Base-by-base conservation (phyloP, 768 basidiomycete genomes). In the Kwoniella botswanensis region DNA sequence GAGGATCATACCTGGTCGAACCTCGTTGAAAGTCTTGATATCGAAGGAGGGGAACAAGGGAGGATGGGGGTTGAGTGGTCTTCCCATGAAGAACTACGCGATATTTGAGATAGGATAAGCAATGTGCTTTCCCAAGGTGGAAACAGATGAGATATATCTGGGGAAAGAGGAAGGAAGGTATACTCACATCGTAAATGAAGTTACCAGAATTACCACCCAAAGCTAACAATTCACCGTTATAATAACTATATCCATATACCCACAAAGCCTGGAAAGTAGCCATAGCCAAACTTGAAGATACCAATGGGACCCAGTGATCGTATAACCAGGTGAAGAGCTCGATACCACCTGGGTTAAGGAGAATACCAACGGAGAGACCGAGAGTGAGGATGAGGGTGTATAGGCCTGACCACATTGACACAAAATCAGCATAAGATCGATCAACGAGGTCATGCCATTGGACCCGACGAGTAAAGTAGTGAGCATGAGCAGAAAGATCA, bases 201-300 rank as follows among this genome's bases (percentile, higher is more conserved):
- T 91, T 92, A 12, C 92, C 92, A 22, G 89, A 88, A 86, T 98
- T 98, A 13, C 96, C 97, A n/a, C 93, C 94, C 10, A 92, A 86
- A 0, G 97, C 94, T 18, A 98, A 87, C 21, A 97, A 86, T 61
- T 89, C 89, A 26, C 88, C 90, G 9, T 84, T 67, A 62, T 85
- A 86, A 87, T 91, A 97, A 17, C 92, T 93, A 18, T 85, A 83
- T 17, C 85, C 85, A 75, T 96, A 95, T 70, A 90, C 90, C 50
- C 86, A 88, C 52, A 88, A 67, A 0, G 88, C 92, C 84, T 97
- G 96, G 24, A 89, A 77, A 63, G 91, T 66, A 1, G 93, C 87
- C 91, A 94, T 93, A 70, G 90, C 70, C 41, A 94, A 74, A 1
- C 94, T 87, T 0, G 94, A 93, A 15, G 94, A 93, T 46, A 91